phyloP scores from a whole-genome alignment of 2,329 filamentous ascomycete species.

The Macrophomina phaseolina region DNA sequence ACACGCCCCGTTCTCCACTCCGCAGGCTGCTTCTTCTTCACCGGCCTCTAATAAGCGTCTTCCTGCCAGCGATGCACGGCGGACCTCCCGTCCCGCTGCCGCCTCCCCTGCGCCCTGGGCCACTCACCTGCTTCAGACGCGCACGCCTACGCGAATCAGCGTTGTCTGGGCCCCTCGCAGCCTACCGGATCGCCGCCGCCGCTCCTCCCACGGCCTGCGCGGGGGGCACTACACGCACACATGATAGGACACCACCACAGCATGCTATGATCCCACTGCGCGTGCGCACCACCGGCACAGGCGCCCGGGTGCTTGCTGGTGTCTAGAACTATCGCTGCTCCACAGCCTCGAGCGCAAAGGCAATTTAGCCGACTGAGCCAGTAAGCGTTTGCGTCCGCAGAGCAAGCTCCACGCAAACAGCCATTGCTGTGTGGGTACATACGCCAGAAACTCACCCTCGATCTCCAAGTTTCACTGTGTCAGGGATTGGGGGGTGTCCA shows the following conservation, averaged over 20 bases:
- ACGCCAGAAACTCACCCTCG: conserved; percentile 12
- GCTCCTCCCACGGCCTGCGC: neutral
- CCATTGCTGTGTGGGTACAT: neutral
- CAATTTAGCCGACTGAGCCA: conserved; percentile 12
- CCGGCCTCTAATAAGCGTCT: conserved; percentile 3
- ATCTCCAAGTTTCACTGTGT: conserved; percentile 20
- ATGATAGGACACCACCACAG: conserved; percentile 14
- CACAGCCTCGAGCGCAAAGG: conserved; percentile 1
- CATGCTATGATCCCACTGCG: conserved; percentile 1
- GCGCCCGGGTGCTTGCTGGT: neutral
- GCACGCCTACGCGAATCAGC: conserved; percentile 18
- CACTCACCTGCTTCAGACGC: conserved; percentile 20
- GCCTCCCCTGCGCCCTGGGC: conserved; percentile 17
- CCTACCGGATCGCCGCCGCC: conserved; percentile 18
- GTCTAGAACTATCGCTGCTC: conserved; percentile 9
- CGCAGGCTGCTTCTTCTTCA: conserved; percentile 4
- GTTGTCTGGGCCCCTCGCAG: conserved; percentile 4
- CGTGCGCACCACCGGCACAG: neutral
- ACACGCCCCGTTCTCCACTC: conserved; percentile 17
- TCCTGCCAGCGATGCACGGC: conserved; percentile 17
- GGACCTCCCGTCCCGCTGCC: conserved; percentile 26
- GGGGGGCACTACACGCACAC: neutral
- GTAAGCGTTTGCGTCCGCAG: neutral
- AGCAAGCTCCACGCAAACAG: neutral
- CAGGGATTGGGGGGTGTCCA: conserved; percentile 14